Evolutionary conservation across 257 asterid genomes (phyloP).

Genomic region (Euphrasia confusa): DNA sequence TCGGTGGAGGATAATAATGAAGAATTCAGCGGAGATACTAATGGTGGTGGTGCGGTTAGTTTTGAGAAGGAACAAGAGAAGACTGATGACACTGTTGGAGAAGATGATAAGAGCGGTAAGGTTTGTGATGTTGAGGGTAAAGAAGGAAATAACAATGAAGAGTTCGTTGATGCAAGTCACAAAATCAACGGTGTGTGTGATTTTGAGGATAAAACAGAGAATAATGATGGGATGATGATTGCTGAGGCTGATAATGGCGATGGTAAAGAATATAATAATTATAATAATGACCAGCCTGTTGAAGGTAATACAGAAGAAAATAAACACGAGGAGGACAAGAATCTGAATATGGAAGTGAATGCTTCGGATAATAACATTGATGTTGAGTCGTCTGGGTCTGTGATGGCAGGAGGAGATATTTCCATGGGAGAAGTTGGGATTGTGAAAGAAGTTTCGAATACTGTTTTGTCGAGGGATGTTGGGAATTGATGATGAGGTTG

Average conservation of each 20-base stretch:
- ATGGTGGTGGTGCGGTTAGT: background rate
- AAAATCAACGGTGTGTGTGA: background rate
- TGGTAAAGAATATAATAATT: background rate
- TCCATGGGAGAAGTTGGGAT: conserved; percentile 22
- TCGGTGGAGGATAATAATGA: conserved; percentile 42
- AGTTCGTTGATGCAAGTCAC: conserved; percentile 17
- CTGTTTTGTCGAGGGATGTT: conserved; percentile 8
- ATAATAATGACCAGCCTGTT: background rate
- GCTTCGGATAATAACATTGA: conserved; percentile 9
- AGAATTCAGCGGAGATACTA: conserved; percentile 36
- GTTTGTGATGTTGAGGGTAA: conserved; percentile 3
- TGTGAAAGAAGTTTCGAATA: background rate
- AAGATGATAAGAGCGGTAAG: conserved; percentile 13
- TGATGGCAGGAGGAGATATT: conserved; percentile 22
- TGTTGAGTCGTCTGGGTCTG: conserved; percentile 13
- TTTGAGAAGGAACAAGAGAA: conserved; percentile 6
- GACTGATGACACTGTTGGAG: conserved; percentile 6
- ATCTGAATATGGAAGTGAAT: conserved; percentile 17
- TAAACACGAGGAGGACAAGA: conserved; percentile 8
- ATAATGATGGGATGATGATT: background rate
- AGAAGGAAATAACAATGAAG: conserved; percentile 10
- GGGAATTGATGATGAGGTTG: background rate
- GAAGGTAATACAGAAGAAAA: background rate
- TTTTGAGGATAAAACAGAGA: background rate
- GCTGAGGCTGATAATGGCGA: conserved; percentile 1